phyloP scores from a whole-genome alignment of 352 stramenopile species.

The Globisporangium okanoganense region DNA sequence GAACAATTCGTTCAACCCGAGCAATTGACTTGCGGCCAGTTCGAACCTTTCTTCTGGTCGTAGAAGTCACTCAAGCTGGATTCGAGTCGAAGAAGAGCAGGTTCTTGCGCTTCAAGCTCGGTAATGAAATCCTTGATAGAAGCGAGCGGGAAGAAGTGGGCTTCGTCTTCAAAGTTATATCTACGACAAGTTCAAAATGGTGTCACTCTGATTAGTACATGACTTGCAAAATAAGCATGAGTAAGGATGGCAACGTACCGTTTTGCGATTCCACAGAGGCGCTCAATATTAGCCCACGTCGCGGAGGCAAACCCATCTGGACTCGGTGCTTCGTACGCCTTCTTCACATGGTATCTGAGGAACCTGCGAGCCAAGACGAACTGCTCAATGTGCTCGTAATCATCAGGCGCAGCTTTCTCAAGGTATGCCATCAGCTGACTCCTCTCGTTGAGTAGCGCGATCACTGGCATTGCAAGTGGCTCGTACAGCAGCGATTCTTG shows the following conservation, averaged over 20 bases:
- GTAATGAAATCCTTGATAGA: constrained; percentile 33
- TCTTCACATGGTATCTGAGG: constrained; percentile 39
- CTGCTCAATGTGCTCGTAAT: constrained; percentile 51
- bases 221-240: not conserved
- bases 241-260: constrained; percentile 25
- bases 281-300: constrained; percentile 32
- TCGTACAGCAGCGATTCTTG: constrained; percentile 47
- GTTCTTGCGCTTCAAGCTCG: constrained; percentile 28
- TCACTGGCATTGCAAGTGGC: constrained; percentile 26
- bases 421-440: constrained; percentile 13
- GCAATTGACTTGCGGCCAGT: not conserved
- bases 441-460: constrained; percentile 16
- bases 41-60: constrained; percentile 5
- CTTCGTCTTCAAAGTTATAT: constrained; percentile 60
- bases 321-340: constrained; percentile 18
- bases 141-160: constrained; percentile 57
- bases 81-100: constrained; percentile 33
- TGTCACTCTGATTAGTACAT: not conserved
- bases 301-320: constrained; percentile 22
- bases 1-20: not conserved
- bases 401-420: constrained; percentile 20
- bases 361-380: constrained; percentile 55
- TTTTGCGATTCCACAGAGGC: constrained; percentile 39
- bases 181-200: constrained; percentile 14
- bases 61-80: constrained; percentile 7